Percentiles rank a stretch among this genome's conserved stretches.
Evolutionary conservation across 2,329 filamentous ascomycete genomes (phyloP).

Genomic region (Phoma sp.): DNA sequence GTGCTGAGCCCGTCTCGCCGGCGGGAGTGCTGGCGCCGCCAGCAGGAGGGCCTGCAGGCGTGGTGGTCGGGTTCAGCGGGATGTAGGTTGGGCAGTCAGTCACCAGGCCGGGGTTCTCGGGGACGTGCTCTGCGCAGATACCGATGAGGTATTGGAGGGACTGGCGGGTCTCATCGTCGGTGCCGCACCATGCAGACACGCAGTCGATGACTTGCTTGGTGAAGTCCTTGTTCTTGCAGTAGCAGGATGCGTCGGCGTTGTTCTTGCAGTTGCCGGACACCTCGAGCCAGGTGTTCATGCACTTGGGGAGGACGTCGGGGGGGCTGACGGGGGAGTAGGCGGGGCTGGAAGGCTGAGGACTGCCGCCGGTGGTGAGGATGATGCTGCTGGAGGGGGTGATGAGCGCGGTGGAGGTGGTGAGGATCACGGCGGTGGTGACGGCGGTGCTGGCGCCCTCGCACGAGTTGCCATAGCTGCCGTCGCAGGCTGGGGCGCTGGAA

Average conservation of each 20-base stretch:
- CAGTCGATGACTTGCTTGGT: slow-evolving; percentile 81
- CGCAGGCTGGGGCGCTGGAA: slow-evolving; percentile 3
- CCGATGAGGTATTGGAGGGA: slow-evolving; percentile 87
- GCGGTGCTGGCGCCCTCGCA: slow-evolving; percentile 22
- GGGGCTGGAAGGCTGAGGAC: slow-evolving; percentile 28
- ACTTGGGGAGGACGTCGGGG: slow-evolving; percentile 79
- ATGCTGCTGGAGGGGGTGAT: slow-evolving; percentile 12
- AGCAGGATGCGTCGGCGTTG: slow-evolving; percentile 84
- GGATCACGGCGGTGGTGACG: slow-evolving; percentile 9
- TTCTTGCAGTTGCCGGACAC: slow-evolving; percentile 74
- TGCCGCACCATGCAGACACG: slow-evolving; percentile 73
- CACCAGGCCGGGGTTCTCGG: slow-evolving; percentile 82
- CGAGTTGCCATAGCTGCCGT: slow-evolving; percentile 22
- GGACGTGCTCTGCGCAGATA: slow-evolving; percentile 79
- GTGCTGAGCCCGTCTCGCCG: slow-evolving; percentile 9
- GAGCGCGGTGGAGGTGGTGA: slow-evolving; percentile 4
- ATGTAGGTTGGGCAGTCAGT: slow-evolving; percentile 72
- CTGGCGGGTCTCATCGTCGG: slow-evolving; percentile 67
- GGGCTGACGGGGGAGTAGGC: slow-evolving; percentile 42
- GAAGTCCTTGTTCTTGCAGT: slow-evolving; percentile 80
- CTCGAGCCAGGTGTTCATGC: slow-evolving; percentile 86
- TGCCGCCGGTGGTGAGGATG: slow-evolving; percentile 20
- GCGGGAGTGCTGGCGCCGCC: slow-evolving; percentile 22
- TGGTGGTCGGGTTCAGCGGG: slow-evolving; percentile 38
- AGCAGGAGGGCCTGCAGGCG: slow-evolving; percentile 18